Evolutionary conservation across 192 early-diverging fungal species (phyloP).

Genomic region (Spizellomyces sp.): DNA sequence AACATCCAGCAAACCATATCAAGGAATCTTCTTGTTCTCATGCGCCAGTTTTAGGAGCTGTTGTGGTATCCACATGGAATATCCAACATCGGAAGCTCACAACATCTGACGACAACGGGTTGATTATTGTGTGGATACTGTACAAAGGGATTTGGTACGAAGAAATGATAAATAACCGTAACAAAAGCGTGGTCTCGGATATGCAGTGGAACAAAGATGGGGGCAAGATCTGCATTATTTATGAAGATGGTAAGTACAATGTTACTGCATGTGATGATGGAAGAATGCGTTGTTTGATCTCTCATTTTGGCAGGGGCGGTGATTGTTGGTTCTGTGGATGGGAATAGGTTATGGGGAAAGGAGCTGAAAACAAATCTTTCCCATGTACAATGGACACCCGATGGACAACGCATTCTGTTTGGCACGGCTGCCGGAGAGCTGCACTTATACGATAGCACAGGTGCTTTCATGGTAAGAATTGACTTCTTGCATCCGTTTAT

Average conservation of each 20-base stretch:
- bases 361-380: conserved; percentile 51
- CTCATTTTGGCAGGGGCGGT: conserved; percentile 49
- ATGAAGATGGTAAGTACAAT: conserved; percentile 51
- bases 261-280: not conserved
- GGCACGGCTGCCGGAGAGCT: conserved; percentile 53
- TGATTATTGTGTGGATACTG: conserved; percentile 69
- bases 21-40: not conserved
- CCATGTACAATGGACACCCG: conserved; percentile 61
- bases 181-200: conserved; percentile 61
- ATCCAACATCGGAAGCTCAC: conserved; percentile 57
- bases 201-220: conserved; percentile 65
- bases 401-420: conserved; percentile 59
- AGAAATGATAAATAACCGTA: conserved; percentile 71
- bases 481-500: not conserved
- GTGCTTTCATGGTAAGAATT: conserved; percentile 49
- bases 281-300: not conserved
- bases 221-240: conserved; percentile 59
- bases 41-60: conserved; percentile 34
- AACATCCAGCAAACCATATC: not conserved
- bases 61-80: conserved; percentile 62
- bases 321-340: conserved; percentile 65
- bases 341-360: conserved; percentile 63
- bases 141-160: conserved; percentile 71
- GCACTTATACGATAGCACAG: conserved; percentile 55
- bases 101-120: conserved; percentile 59